Conservation (phyloP, 2,329 filamentous ascomycete genomes). For the Sclerotinia borealis region DNA sequence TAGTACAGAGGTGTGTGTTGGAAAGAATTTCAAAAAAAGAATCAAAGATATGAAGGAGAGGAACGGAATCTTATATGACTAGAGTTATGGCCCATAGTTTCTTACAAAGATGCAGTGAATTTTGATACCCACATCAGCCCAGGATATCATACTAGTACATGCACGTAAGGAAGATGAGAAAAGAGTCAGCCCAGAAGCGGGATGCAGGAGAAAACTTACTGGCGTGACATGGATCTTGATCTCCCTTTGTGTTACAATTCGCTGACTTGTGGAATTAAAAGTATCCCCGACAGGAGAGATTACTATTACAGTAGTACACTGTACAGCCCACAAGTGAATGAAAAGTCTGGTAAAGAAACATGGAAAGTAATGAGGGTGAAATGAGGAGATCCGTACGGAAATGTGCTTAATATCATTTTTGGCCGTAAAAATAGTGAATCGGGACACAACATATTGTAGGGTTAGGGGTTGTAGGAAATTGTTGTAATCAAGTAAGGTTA, state of each 20-base stretch:
- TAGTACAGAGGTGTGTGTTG: not conserved
- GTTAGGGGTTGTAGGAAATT: not conserved
- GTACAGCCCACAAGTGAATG: not conserved
- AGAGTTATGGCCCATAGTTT: not conserved
- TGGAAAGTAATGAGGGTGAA: not conserved
- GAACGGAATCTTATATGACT: conserved; percentile 8
- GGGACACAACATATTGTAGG: not conserved
- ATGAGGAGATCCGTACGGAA: not conserved
- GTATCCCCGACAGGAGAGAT: not conserved
- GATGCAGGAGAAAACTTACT: conserved; percentile 1
- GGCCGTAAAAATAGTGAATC: not conserved
- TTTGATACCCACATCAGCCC: not conserved
- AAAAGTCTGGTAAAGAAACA: not conserved
- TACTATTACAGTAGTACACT: too few relatives aligned
- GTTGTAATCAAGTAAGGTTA: not conserved
- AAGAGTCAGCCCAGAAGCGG: not conserved
- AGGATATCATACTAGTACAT: conserved; percentile 4
- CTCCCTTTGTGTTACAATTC: not conserved
- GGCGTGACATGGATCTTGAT: not conserved
- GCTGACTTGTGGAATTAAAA: not conserved
- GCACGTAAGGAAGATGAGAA: conserved; percentile 1
- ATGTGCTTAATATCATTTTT: not conserved
- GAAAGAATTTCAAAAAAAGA: not conserved
- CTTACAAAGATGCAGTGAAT: not conserved
- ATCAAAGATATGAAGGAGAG: too few relatives aligned